Evolutionary conservation across 2,329 filamentous ascomycete genomes (phyloP), one percentile per base, ranked within the genome.

Genomic region (Fusarium hostae): DNA sequence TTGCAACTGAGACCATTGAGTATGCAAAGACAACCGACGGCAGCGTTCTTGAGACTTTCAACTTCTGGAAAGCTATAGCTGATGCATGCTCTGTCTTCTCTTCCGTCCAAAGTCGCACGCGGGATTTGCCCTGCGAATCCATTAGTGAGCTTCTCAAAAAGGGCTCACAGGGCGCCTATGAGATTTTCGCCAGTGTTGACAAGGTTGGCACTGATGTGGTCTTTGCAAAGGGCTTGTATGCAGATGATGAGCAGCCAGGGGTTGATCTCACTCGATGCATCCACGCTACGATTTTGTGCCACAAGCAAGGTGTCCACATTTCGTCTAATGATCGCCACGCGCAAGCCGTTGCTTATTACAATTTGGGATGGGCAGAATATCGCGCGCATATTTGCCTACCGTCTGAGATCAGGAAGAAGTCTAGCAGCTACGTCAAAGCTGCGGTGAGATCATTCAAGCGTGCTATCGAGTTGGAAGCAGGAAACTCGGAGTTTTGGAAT

Each of bases 401-500:
- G 39, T 79, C 79, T 3, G 78, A 81, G 6, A 76, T 86, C 50
- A 84, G 82, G 39, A 90, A 89, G 76, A 91, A 87, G 76, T 85
- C 86, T 22, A 87, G 89, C 77, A 87, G 87, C 73, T 94, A 94
- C 73, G 85, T 96, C 50, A 95, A 92, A 79, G 91, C 94, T 10
- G 89, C 96, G 2, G 92, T 98, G 70, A 88, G 91, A 59, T 96
- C 94, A 76, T 98, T 99, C 87, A 99, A 99, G 83, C 88, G 94
- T 47, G 93, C 96, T 2, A 99, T 99, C 72, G 96, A 98, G 81
- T 86, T 98, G 2, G 97, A 99, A 81, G 93, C 95, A 10, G 93
- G 94, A 56, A 99, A 98, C 78, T 86, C 94, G 0, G 95, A 98
- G 74, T 98, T 98, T 80, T 99, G 96, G 96, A 98, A 98, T 78